Evolutionary conservation across 495 filamentous ascomycete genomes (phyloP).

Genomic region (Cairneyella variabilis): DNA sequence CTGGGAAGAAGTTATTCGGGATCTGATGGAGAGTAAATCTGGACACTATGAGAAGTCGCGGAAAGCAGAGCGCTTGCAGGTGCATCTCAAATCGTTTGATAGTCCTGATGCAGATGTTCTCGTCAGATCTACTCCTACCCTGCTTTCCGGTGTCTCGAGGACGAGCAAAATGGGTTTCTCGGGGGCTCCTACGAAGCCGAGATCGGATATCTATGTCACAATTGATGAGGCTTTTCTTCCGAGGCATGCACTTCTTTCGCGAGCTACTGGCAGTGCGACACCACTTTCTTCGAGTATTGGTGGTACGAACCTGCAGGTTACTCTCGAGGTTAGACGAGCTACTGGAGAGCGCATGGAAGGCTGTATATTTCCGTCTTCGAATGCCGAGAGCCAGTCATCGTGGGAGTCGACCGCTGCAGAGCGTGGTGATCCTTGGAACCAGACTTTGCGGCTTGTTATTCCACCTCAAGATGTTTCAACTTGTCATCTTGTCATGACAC

Average conservation of each 20-base stretch:
- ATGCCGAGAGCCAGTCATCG: constrained; percentile 65
- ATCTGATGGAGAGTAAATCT: constrained; percentile 67
- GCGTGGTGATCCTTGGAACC: constrained; percentile 76
- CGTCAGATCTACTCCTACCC: constrained; percentile 80
- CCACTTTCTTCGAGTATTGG: constrained; percentile 56
- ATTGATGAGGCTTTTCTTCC: constrained; percentile 71
- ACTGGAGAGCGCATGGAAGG: constrained; percentile 77
- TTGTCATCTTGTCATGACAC: constrained; percentile 83
- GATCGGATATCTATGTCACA: constrained; percentile 93
- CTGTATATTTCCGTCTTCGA: constrained; percentile 84
- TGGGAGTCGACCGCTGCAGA: constrained; percentile 84
- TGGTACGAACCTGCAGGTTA: constrained; percentile 78
- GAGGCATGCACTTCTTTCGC: constrained; percentile 71
- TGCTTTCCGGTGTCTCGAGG: constrained; percentile 73
- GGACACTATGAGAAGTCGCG: constrained; percentile 69
- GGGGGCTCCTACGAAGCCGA: constrained; percentile 77
- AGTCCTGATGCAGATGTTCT: constrained; percentile 72
- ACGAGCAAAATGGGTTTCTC: constrained; percentile 93
- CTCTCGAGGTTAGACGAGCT: constrained; percentile 76
- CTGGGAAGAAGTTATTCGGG: constrained; percentile 72
- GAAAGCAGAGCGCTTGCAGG: constrained; percentile 65
- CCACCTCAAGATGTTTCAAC: constrained; percentile 74
- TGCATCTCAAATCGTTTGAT: constrained; percentile 73
- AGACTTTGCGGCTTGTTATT: constrained; percentile 81
- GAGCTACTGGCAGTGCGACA: constrained; percentile 73